Percentiles rank a stretch among this genome's conserved stretches.
Evolutionary conservation across 2,329 filamentous ascomycete genomes (phyloP).

Genomic region (Cladophialophora carrionii): DNA sequence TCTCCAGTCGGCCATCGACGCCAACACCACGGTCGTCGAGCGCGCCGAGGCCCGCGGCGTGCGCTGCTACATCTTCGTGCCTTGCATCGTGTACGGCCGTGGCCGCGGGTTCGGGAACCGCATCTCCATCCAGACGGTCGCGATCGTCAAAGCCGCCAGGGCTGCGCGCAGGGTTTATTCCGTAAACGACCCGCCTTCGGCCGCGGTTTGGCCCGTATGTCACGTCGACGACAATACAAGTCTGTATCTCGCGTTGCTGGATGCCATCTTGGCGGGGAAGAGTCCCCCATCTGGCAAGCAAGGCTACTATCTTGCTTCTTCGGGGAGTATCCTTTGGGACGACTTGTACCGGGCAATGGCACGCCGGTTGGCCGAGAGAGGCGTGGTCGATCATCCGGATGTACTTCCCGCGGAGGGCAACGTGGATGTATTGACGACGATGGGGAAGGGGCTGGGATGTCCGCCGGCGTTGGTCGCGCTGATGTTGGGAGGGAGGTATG

Average conservation of each 20-base stretch:
- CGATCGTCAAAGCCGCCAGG: constrained; percentile 53
- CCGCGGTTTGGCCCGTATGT: constrained; percentile 56
- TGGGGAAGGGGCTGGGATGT: constrained; percentile 48
- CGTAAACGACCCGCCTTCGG: constrained; percentile 49
- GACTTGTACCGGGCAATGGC: constrained; percentile 56
- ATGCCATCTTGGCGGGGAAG: constrained; percentile 48
- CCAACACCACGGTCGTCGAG: constrained; percentile 53
- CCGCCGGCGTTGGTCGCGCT: constrained; percentile 47
- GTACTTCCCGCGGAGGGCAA: constrained; percentile 45
- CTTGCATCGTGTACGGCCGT: constrained; percentile 59
- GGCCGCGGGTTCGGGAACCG: constrained; percentile 56
- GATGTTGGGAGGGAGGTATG: constrained; percentile 52
- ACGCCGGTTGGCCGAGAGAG: constrained; percentile 46
- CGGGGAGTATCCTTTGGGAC: constrained; percentile 56
- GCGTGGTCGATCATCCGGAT: constrained; percentile 45
- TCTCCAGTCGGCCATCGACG: constrained; percentile 43
- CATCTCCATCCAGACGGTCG: constrained; percentile 58
- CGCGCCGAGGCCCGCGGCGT: constrained; percentile 50
- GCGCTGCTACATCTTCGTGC: constrained; percentile 57
- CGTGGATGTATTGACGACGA: constrained; percentile 45
- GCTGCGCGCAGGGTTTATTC: constrained; percentile 48
- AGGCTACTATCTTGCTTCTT: constrained; percentile 57
- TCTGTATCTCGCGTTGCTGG: constrained; percentile 54
- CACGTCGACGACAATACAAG: constrained; percentile 55
- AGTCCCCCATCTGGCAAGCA: constrained; percentile 48